Evolutionary conservation across 2,329 filamentous ascomycete species (phyloP), one percentile per base, ranked within the genome.

Genomic region (Drechslerella dactyloides): DNA sequence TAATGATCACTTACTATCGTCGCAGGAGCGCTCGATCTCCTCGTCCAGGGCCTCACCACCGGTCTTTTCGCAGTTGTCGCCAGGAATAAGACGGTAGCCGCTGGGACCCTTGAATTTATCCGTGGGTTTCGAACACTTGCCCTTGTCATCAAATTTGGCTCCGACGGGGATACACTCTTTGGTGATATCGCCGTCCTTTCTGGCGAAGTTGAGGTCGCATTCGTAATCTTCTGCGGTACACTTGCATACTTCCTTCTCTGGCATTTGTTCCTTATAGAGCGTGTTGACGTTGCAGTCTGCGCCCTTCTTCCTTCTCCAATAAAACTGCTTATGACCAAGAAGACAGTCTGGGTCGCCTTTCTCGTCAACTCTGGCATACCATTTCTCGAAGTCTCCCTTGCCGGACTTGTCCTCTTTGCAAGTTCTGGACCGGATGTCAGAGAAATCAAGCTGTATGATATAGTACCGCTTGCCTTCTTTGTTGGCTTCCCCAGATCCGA

Each of bases 301-400:
- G 76, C 90, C 85, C 78, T 91, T 89, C 82, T 96, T 97, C 76
- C 94, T 88, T 74, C 94, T 87, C 61, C 83, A 85, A 80, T 90
- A 99, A 73, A 86, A 91, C 78, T 97, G 93, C 77, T 89, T 96
- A 79, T 96, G 93, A 19, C 94, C 94, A 93, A 99, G 97, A 75
- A 99, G 83, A 79, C 94, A 99, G 56, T 88, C 90, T 1, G 93
- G 85, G 57, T 96, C 85, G 33, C 89, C 89, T 21, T 96, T 85
- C 30, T 89, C 85, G 77, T 96, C 89, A 40, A 90, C 84, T 15
- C 93, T 87, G 23, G 94, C 94, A 74, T 87, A 86, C 94, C 94
- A 99, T 59, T 89, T 85, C 78, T 97, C 92, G 80, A 97, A 89
- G 40, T 77, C 76, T 3, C 74, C 72, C 44, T 76, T 76, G 33